Evolutionary conservation across 192 early-diverging fungal species (phyloP).

Genomic region (Paraglomus brasilianum): DNA sequence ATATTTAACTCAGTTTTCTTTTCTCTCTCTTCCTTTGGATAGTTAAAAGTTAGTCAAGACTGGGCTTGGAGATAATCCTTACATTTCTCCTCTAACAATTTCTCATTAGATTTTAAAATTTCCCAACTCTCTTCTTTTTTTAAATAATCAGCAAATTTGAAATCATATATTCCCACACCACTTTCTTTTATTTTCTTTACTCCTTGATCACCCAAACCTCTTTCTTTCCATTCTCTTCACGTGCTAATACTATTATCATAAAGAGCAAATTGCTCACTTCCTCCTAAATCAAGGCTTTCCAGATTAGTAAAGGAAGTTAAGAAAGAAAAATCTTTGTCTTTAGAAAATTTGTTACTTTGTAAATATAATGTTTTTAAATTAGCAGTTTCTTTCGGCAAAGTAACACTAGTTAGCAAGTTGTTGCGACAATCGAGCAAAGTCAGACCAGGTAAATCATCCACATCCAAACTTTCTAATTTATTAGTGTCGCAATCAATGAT

Average conservation of each 20-base stretch:
- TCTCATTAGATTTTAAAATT: conserved; percentile 3
- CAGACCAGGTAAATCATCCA: background rate
- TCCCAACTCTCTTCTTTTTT: background rate
- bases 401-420: background rate
- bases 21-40: conserved; percentile 7
- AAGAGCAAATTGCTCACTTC: background rate
- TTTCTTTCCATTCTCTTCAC: background rate
- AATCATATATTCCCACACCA: background rate
- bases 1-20: background rate
- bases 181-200: no score
- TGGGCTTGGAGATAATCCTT: background rate
- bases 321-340: conserved; percentile 1
- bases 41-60: background rate
- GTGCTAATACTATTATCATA: background rate
- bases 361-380: background rate
- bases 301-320: background rate
- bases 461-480: background rate
- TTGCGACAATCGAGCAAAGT: background rate
- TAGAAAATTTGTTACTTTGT: conserved; percentile 1
- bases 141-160: conserved; percentile 1
- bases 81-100: no score
- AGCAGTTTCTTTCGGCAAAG: background rate
- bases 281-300: background rate
- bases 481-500: background rate
- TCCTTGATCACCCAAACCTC: no score